phyloP scores from a whole-genome alignment of 2,329 filamentous ascomycete genomes.

The Saccharata proteae region DNA sequence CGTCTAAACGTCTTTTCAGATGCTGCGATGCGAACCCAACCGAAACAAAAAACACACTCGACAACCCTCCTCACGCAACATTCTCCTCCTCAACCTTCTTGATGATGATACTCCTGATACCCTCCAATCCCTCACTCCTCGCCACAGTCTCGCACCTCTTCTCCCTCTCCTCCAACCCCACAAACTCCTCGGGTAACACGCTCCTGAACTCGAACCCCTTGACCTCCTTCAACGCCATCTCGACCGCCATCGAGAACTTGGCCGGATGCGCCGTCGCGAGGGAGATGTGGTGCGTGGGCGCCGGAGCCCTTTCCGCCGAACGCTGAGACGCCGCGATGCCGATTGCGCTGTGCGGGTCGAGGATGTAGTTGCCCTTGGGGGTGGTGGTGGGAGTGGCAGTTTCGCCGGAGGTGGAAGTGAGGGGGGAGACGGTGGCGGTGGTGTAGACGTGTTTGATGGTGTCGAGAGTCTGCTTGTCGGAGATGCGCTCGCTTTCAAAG shows the following conservation, averaged over 20 bases:
- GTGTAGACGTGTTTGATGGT: slow-evolving; percentile 37
- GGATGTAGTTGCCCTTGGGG: slow-evolving; percentile 51
- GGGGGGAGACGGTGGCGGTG: slow-evolving; percentile 29
- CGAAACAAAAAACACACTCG: too few relatives aligned
- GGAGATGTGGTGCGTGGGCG: slow-evolving; percentile 56
- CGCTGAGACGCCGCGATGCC: slow-evolving; percentile 66
- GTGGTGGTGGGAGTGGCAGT: slow-evolving; percentile 30
- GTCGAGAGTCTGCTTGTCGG: slow-evolving; percentile 38
- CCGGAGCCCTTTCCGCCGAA: slow-evolving; percentile 39
- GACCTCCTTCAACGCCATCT: slow-evolving; percentile 60
- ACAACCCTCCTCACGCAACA: neutral
- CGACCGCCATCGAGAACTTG: slow-evolving; percentile 82
- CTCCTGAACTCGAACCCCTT: slow-evolving; percentile 64
- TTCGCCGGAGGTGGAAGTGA: slow-evolving; percentile 24
- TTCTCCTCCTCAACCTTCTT: slow-evolving; percentile 49
- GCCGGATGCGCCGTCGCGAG: slow-evolving; percentile 91
- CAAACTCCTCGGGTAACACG: slow-evolving; percentile 71
- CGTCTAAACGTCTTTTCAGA: too few relatives aligned
- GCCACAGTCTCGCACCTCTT: slow-evolving; percentile 59
- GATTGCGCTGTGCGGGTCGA: slow-evolving; percentile 88
- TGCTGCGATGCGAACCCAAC: too few relatives aligned
- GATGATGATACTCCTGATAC: slow-evolving; percentile 63
- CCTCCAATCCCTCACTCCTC: slow-evolving; percentile 54
- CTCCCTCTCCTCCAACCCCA: slow-evolving; percentile 65
- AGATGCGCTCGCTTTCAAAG: slow-evolving; percentile 68